Evolutionary conservation across 257 asterid genomes (phyloP), one percentile per base, ranked within the genome.

Genomic region (Gentiana straminea): DNA sequence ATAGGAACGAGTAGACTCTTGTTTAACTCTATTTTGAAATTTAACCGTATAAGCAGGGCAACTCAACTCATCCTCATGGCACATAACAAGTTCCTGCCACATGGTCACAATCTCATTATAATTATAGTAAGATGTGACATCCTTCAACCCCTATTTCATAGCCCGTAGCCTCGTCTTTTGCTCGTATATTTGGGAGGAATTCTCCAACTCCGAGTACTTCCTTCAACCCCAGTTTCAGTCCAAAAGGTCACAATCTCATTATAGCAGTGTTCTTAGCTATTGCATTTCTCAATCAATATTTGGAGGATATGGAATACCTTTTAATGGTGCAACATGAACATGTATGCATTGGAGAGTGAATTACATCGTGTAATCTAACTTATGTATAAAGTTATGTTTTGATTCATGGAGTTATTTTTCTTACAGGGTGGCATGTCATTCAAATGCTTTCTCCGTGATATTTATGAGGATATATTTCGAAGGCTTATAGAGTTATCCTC

Each of bases 281-380:
- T 85, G 67, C 69, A 63, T 92, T 67, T 82, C 70, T 80, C 82
- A 54, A 75, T 92, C 98, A 85, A 68, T 79, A 81, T 74, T 74
- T 92, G 67, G 97, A 92, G 72, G 98, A 83, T 73, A 92, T 97
- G 4, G 69, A 70, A 75, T 81, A 88, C 78, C 87, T 92, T 78
- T 76, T 92, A 69, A 84, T 83, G 60, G 47, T 75, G 55, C 91
- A 81, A 70, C 64, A 80, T 72, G 89, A 83, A 70, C 81, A 81
- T 68, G 98, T 92, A 82, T 65, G 89, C 67, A 56, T 54, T 56
- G 38, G 54, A 57, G 51, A 49, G 60, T 51, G 24, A 41, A 41
- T 10, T 41, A 5, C 54, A 55, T 49, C 52, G 35, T 55, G 51
- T 64, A 43, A 54, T 60, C 58, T 44, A 41, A 54, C 52, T n/a